Base-by-base conservation (phyloP, 805 yeast genomes). In the Ogataea allantospora region DNA sequence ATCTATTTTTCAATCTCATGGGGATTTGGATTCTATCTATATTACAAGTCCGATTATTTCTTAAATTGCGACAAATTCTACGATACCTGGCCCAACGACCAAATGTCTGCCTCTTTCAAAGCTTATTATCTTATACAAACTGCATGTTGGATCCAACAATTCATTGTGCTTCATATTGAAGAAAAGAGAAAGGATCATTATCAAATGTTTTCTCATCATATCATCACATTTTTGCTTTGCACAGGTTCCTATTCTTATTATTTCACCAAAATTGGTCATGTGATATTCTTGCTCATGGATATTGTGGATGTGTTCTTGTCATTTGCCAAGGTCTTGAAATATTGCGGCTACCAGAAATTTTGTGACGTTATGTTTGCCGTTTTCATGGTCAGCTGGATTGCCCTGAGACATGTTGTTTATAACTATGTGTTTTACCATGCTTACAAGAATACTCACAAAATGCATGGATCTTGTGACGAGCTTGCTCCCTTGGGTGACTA, bases 201-300 rank as follows among this genome's bases (percentile, higher is more conserved):
- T 50, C 95, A 88, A 62, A 88, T 88, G 97, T 77, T 88, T 54
- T 65, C 80, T 30, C 97, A 88, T 59, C 97, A 88, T 61, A 78
- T 89, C 40, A 80, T 89, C 40, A 88, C 97, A 1, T 71, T 80
- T 50, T 50, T 67, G 15, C 70, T 88, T 38, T 72, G 83, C 18
- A 57, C 71, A 9, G 91, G 93, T 2, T 82, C 93, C 1, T 88
- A 88, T 60, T 68, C 67, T 54, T 78, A 77, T 57, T 80, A 83
- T 62, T 83, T 80, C 61, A 76, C 81, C 22, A 72, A 86, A 24
- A 74, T 86, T 38, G 96, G 97, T 20, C 86, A 87, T 60, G 72
- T 82, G 19, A 81, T 88, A 30, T 62, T 87, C 48, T 71, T 80
- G 44, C 64, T 86, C 38, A 88, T 88, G 95, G 96, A 88, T 64